Conservation (phyloP, 495 filamentous ascomycete genomes). For the Astrothelium macrocarpum region DNA sequence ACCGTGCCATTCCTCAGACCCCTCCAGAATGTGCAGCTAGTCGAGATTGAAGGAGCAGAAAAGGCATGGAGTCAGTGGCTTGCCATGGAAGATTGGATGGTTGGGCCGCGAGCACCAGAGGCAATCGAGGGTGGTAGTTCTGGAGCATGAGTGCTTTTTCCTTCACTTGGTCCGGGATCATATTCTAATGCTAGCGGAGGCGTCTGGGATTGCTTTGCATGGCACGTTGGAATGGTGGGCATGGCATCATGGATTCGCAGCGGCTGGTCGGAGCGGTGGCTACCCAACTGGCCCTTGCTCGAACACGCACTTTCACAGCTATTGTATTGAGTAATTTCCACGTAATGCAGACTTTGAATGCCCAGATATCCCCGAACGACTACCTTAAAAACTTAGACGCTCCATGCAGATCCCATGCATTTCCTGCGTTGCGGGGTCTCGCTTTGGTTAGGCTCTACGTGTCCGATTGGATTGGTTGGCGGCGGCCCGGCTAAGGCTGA, state of each 20-base stretch:
- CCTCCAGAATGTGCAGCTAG: slow-evolving; percentile 59
- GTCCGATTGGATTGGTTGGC: background rate
- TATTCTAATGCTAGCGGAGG: slow-evolving; percentile 3
- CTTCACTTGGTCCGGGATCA: background rate
- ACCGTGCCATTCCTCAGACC: slow-evolving; percentile 79
- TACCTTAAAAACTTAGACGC: background rate
- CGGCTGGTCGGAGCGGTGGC: background rate
- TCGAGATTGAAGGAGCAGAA: slow-evolving; percentile 79
- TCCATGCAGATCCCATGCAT: background rate
- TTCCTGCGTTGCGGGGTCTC: background rate
- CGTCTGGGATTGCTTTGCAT: slow-evolving; percentile 4
- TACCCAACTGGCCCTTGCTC: background rate
- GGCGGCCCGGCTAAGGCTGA: slow-evolving; percentile 5
- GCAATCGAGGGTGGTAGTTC: slow-evolving; percentile 14
- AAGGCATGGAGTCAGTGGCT: slow-evolving; percentile 76
- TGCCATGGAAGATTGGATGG: slow-evolving; percentile 94
- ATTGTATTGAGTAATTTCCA: background rate
- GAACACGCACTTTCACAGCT: background rate
- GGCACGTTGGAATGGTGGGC: background rate
- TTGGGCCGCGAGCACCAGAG: slow-evolving; percentile 54
- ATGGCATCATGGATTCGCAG: background rate
- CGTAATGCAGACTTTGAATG: background rate
- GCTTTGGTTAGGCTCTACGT: background rate
- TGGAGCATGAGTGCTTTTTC: background rate
- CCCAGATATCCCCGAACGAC: background rate